phyloP scores from a whole-genome alignment of 139 green algal species.

The Chlorokybus atmophyticus region DNA sequence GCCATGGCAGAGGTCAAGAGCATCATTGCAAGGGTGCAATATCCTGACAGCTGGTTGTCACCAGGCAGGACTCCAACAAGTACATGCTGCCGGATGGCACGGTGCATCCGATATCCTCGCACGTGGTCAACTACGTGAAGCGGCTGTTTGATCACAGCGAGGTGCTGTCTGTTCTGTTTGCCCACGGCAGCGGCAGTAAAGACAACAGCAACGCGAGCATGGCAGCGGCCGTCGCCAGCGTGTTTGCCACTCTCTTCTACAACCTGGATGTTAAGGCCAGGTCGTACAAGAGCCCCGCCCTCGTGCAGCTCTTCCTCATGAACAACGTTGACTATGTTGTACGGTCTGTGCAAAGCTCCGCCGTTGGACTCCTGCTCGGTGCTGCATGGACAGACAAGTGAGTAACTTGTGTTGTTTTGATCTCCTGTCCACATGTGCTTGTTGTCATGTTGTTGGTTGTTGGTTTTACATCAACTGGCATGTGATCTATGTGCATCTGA shows the following conservation, averaged over 20 bases:
- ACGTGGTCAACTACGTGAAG: constrained; percentile 34
- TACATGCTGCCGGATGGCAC: constrained; percentile 10
- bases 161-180: not conserved
- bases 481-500: no score
- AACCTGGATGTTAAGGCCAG: constrained; percentile 28
- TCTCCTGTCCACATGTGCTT: no score
- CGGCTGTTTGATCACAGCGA: constrained; percentile 12
- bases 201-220: constrained; percentile 4
- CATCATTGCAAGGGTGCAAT: no score
- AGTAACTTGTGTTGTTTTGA: no score
- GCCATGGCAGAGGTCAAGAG: no score
- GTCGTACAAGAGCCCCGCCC: constrained; percentile 18
- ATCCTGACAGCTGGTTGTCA: no score
- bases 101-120: constrained; percentile 21
- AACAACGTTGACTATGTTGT: constrained; percentile 35
- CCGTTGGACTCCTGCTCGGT: not conserved
- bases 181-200: not conserved
- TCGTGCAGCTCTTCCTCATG: constrained; percentile 30
- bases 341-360: constrained; percentile 18
- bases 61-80: constrained; percentile 16
- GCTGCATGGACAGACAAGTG: no score
- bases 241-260: constrained; percentile 16
- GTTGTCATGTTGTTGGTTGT: no score
- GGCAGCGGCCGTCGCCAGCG: constrained; percentile 8
- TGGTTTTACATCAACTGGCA: no score